Base-by-base conservation (phyloP, 2,329 filamentous ascomycete species). In the Fusarium xyrophilum region DNA sequence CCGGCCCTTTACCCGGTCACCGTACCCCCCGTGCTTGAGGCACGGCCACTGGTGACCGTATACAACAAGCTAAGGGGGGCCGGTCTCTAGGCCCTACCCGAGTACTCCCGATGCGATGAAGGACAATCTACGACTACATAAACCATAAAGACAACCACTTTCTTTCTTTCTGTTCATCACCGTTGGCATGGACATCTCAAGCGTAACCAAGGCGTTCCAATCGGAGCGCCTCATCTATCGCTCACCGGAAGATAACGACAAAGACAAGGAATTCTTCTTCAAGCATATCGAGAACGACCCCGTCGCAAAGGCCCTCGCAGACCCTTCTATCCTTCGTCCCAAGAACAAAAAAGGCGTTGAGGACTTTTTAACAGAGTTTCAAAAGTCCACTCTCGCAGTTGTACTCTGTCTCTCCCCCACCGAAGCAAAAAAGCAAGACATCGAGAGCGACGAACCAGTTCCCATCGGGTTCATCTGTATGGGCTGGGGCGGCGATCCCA, bases 171-270 rank as follows among this genome's bases (percentile, higher is more conserved):
- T 11, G 0, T n/a, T 6, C 6, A 40, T 10, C 14, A 43, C 8
- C 53, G 12, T 1, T 38, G 32, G 7, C 28, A 71, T 71, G 69
- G 58, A 63, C 3, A 56, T 47, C 0, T 39, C 63, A 3, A 32
- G 4, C 1, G 39, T 65, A 2, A 17, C 23, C 3, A 64, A 40
- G 3, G 58, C 65, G 4, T 73, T 60, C 32, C 44, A 47, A 5
- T 71, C 69, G 2, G 19, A 72, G 13, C 65, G 70, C 3, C 65
- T 73, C 2, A 8, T 61, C 2, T 73, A 68, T 13, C 65, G 70
- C 42, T 42, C 61, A 0, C 38, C 47, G 0, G 68, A 72, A 17
- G 56, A 66, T 17, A 55, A 66, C 23, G 61, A 71, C 4, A 12
- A 61, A 11, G 63, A 66, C 13, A 62, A 32, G 6, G 25, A 47